Conservation (phyloP, 768 basidiomycete species). For the Cyathus striatus region DNA sequence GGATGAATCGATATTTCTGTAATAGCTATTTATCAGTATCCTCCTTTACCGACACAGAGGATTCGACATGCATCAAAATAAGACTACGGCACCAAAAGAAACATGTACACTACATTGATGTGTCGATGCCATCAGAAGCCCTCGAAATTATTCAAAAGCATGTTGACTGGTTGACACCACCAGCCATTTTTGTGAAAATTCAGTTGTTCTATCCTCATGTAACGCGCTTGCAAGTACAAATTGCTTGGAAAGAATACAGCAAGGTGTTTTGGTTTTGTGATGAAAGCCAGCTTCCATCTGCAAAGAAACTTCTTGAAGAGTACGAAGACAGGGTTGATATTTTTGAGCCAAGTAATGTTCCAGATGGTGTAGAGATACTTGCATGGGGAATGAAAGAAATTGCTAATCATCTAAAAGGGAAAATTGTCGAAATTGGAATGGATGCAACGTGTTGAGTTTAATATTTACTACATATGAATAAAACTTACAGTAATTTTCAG, state of each 20-base stretch:
- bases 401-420: constrained; percentile 7
- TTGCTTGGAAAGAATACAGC: constrained; percentile 20
- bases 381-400: constrained; percentile 17
- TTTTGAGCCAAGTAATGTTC: constrained; percentile 7
- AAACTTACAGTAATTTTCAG: too few relatives aligned
- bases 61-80: constrained; percentile 3
- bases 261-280: constrained; percentile 16
- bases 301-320: constrained; percentile 15
- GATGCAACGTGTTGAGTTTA: constrained; percentile 15
- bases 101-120: constrained; percentile 14
- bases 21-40: constrained; percentile 10
- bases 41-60: background rate
- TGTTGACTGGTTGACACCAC: constrained; percentile 17
- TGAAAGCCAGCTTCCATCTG: constrained; percentile 16
- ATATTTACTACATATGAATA: too few relatives aligned
- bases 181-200: constrained; percentile 21
- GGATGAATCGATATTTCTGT: constrained; percentile 20
- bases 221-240: constrained; percentile 16
- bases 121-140: constrained; percentile 15
- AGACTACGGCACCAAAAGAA: constrained; percentile 7
- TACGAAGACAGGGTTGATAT: constrained; percentile 14
- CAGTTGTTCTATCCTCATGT: constrained; percentile 21
- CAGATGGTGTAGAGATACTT: constrained; percentile 16
- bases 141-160: constrained; percentile 14
- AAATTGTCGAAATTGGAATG: constrained; percentile 14